Conservation (phyloP, 208 protist species). For the Acanthamoeba castellanii region DNA sequence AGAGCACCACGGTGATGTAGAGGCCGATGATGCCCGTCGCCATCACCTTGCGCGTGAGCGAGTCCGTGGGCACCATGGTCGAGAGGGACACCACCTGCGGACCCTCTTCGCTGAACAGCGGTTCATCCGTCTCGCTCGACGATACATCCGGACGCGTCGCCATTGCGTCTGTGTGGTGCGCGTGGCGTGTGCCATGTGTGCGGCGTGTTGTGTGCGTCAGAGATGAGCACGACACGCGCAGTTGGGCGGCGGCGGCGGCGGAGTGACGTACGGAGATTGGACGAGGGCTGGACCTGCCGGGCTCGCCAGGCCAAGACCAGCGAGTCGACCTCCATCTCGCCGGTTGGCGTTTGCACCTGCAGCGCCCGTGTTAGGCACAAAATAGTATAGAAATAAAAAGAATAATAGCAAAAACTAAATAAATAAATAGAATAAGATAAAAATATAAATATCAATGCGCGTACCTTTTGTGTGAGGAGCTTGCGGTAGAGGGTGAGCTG, state of each 20-base stretch:
- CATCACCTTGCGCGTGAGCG: conserved; percentile 42
- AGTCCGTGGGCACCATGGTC: conserved; percentile 23
- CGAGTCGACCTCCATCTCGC: background rate
- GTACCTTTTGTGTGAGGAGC: background rate
- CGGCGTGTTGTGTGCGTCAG: too few species aligned
- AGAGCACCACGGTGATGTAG: conserved; percentile 81
- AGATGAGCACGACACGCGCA: too few species aligned
- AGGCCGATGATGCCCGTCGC: conserved; percentile 79
- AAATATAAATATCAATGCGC: background rate
- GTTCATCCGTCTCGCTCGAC: conserved; percentile 4
- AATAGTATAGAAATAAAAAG: too few species aligned
- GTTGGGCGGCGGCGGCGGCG: too few species aligned
- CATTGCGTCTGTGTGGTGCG: background rate
- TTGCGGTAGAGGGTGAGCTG: conserved; percentile 23
- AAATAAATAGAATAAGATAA: too few species aligned
- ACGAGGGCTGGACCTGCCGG: background rate
- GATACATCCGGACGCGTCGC: background rate
- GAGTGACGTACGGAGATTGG: background rate
- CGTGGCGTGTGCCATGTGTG: too few species aligned
- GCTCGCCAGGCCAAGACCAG: background rate
- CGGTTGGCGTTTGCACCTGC: background rate
- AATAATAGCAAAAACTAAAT: too few species aligned
- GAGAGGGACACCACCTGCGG: conserved; percentile 54
- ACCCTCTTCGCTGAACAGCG: background rate
- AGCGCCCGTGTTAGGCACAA: too few species aligned